These are phyloP conservation scores for Castanea crenata DNA, from an alignment of 306 rosid species.

Conservation along the genomic window DNA sequence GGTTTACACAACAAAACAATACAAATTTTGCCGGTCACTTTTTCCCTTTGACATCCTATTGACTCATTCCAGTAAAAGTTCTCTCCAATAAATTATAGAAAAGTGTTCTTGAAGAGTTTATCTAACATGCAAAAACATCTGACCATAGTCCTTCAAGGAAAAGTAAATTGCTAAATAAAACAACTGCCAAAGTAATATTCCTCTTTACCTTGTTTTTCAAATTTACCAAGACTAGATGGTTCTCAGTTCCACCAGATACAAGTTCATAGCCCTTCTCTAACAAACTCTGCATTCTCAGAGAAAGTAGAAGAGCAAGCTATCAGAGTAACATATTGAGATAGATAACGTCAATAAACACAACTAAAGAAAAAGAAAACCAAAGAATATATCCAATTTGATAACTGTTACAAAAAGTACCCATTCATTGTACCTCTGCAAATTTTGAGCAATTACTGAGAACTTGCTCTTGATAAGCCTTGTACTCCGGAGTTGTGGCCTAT, in stretches of 20 bases:
- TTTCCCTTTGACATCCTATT: not conserved
- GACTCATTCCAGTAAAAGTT: conserved; percentile 9
- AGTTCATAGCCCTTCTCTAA: conserved; percentile 76
- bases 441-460: conserved; percentile 69
- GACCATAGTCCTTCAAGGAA: not conserved
- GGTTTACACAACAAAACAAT: not conserved
- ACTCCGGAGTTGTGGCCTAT: conserved; percentile 80
- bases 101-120: conserved; percentile 15
- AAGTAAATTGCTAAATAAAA: conserved; percentile 10
- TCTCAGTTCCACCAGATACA: conserved; percentile 96
- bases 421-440: conserved; percentile 68
- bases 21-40: conserved; percentile 6
- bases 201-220: conserved; percentile 73
- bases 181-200: conserved; percentile 16
- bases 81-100: conserved; percentile 5
- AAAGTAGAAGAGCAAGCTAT: conserved; percentile 26
- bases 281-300: conserved; percentile 70
- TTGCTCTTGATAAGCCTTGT: conserved; percentile 85
- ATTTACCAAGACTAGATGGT: conserved; percentile 86
- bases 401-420: not conserved
- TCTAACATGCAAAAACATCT: conserved; percentile 11
- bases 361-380: conserved; percentile 5
- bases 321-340: conserved; percentile 4
- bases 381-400: not conserved
- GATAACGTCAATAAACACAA: conserved; percentile 15